Percentiles rank a stretch among this genome's conserved stretches.
phyloP scores from a whole-genome alignment of 1,284 basidiomycete genomes.

The Ceratobasidium sp. region DNA sequence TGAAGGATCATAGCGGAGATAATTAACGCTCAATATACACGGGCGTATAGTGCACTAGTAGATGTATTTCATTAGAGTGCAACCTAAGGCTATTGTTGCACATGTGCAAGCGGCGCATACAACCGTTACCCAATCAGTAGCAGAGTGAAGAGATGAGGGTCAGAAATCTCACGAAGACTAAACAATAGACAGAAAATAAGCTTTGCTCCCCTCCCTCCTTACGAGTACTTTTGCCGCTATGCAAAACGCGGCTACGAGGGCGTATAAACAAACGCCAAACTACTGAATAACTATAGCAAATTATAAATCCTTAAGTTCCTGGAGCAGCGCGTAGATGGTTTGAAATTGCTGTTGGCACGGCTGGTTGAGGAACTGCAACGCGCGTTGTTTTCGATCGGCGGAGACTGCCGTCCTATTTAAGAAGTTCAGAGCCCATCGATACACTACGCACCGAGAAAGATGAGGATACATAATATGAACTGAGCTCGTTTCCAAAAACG shows the following conservation, averaged over 20 bases:
- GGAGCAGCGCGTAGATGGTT: neutral
- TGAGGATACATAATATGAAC: neutral
- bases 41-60: too few relatives aligned
- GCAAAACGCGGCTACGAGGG: neutral
- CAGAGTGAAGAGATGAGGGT: too few relatives aligned
- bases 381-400: slow-evolving; percentile 22
- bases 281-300: neutral
- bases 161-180: neutral
- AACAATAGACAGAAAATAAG: neutral
- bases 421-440: slow-evolving; percentile 27
- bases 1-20: slow-evolving; percentile 52
- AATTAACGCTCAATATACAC: neutral
- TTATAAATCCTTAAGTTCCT: neutral
- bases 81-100: neutral
- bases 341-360: slow-evolving; percentile 13
- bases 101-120: neutral
- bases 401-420: slow-evolving; percentile 11
- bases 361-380: slow-evolving; percentile 22
- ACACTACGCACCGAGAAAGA: slow-evolving; percentile 5
- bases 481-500: neutral
- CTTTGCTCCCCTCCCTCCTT: neutral
- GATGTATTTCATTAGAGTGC: neutral
- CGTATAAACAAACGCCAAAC: neutral
- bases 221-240: too few relatives aligned
- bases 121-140: too few relatives aligned